phyloP scores from a whole-genome alignment of 805 yeast species.

The Candida bentonensis region DNA sequence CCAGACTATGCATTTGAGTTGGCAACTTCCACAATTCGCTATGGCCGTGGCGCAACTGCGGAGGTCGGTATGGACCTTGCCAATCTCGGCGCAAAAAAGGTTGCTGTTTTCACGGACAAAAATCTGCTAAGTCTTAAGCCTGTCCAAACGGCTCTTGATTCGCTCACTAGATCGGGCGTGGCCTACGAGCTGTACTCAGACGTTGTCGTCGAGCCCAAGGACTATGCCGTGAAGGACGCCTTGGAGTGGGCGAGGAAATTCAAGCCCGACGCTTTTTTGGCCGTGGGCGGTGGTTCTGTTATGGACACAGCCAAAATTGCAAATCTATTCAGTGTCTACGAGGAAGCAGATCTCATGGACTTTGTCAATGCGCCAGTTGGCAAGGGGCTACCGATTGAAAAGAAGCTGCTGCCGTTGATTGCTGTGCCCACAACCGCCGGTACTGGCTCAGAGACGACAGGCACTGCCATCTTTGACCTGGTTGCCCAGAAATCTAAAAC shows the following conservation, averaged over 20 bases:
- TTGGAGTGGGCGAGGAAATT: conserved; percentile 22
- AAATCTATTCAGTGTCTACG: conserved; percentile 27
- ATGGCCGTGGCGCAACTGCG: conserved; percentile 25
- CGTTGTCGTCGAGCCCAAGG: conserved; percentile 27
- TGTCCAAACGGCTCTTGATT: conserved; percentile 19
- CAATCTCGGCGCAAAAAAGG: conserved; percentile 19
- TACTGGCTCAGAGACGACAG: conserved; percentile 34
- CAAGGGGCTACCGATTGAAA: conserved; percentile 23
- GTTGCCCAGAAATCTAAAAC: conserved; percentile 27
- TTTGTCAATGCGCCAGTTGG: conserved; percentile 31
- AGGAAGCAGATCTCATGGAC: conserved; percentile 27
- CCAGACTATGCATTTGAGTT: conserved; percentile 27
- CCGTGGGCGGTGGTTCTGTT: conserved; percentile 35
- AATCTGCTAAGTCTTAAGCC: conserved; percentile 18
- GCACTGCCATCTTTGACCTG: conserved; percentile 31
- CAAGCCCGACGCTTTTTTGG: conserved; percentile 27
- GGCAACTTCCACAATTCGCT: conserved; percentile 26
- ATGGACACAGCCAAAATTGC: conserved; percentile 33
- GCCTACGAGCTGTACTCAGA: conserved; percentile 22
- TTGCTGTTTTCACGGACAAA: conserved; percentile 25
- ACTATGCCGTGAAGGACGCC: conserved; percentile 21
- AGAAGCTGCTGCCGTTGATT: conserved; percentile 24
- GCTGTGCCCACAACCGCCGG: conserved; percentile 35
- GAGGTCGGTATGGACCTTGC: conserved; percentile 26
- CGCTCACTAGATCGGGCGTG: conserved; percentile 22